Base-by-base conservation (phyloP, 306 rosid genomes). In the Prunus persica region DNA sequence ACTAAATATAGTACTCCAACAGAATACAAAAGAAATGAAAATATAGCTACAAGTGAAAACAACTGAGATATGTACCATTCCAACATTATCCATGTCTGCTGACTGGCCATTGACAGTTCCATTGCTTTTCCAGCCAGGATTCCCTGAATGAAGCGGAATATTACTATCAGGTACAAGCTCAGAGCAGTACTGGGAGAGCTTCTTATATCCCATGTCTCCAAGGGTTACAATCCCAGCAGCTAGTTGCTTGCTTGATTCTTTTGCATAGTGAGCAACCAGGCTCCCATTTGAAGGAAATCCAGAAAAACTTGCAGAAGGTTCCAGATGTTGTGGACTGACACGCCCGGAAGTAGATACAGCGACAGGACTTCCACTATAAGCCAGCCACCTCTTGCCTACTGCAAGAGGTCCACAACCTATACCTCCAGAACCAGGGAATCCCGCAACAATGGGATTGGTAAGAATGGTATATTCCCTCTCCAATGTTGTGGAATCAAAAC, bases 351-450 rank as follows among this genome's bases (percentile, higher is more conserved):
- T 79, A 41, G 88, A 82, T 30, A 75, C 77, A 14, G 72, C 79
- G 74, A 89, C 85, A 3, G 91, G 93, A 65, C 89, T 83, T 81
- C 98, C 98, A 84, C 98, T 96, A 68, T 96, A 96, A 76, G 99
- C 99, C 66, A 96, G 71, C 99, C 98, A 96, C 85, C 99, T 88
- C 32, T 96, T 85, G 55, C 99, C 99, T 67, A 93, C 87, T 0
- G 99, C 99, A 80, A 96, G 97, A 67, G 99, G 97, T 77, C 99
- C 99, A 68, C 86, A 91, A 68, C 98, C 92, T 54, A 88, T 81
- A 73, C 92, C 91, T 76, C 96, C 96, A 60, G 87, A 87, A 71
- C 96, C 87, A 81, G 90, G 90, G 73, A 81, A 77, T 51, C 88
- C 88, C 72, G 69, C 61, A 75, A 81, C 82, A 60, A 93, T 81